Evolutionary conservation across 257 asterid species (phyloP).

Genomic region (Gentiana macrophylla): DNA sequence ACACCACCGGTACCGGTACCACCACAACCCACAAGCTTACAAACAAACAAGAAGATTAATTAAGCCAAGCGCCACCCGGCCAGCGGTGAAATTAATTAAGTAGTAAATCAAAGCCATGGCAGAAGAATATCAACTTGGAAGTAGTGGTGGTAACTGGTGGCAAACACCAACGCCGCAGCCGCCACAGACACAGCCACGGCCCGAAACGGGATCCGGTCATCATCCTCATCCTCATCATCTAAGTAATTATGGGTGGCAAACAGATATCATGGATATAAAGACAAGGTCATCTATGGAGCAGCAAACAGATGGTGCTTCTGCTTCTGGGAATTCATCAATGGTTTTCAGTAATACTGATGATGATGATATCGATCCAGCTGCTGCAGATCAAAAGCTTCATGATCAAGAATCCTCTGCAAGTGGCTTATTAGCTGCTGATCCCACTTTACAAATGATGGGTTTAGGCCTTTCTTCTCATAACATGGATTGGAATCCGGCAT

Average conservation of each 20-base stretch:
- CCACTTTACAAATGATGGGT: conserved; percentile 58
- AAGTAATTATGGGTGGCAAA: conserved; percentile 47
- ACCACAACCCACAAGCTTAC: conserved; percentile 5
- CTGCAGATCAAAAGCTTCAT: conserved; percentile 15
- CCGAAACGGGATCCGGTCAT: too few species aligned
- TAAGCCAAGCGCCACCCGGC: background rate
- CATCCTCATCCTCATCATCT: conserved; percentile 8
- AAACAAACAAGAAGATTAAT: conserved; percentile 2
- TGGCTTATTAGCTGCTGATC: conserved; percentile 20
- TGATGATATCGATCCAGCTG: background rate
- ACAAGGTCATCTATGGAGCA: conserved; percentile 42
- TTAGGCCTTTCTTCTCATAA: conserved; percentile 59
- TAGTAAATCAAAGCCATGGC: conserved; percentile 26
- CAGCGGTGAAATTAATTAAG: too few species aligned
- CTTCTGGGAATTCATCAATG: conserved; percentile 17
- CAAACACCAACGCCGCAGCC: conserved; percentile 17
- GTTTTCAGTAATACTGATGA: conserved; percentile 8
- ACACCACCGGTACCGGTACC: background rate
- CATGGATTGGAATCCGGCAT: conserved; percentile 55
- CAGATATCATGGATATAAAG: conserved; percentile 46
- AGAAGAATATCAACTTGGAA: conserved; percentile 66
- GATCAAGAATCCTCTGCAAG: conserved; percentile 14
- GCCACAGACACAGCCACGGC: too few species aligned
- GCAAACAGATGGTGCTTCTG: conserved; percentile 4
- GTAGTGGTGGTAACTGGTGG: conserved; percentile 74